Evolutionary conservation across 805 yeast genomes (phyloP).

Genomic region (Ogataea sp.): DNA sequence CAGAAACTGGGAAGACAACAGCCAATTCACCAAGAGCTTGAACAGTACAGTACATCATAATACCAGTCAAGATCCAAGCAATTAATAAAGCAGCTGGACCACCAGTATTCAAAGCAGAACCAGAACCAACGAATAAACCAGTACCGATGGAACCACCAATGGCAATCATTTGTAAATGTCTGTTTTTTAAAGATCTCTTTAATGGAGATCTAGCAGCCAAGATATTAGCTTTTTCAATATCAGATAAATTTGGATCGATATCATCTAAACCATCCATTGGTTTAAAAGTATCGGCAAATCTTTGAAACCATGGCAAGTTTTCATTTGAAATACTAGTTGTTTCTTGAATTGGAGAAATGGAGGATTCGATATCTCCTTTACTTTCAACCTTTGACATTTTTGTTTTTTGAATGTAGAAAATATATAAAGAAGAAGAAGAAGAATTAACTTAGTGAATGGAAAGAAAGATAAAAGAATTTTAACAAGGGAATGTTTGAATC

Average conservation of each 20-base stretch:
- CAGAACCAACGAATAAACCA: conserved; percentile 73
- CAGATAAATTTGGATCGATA: conserved; percentile 36
- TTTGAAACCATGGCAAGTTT: too few relatives aligned
- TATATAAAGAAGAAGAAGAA: background rate
- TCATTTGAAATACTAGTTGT: too few relatives aligned
- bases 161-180: conserved; percentile 77
- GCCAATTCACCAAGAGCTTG: conserved; percentile 60
- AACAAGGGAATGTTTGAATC: too few relatives aligned
- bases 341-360: conserved; percentile 13
- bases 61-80: conserved; percentile 50
- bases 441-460: background rate
- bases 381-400: conserved; percentile 11
- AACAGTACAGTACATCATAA: conserved; percentile 53
- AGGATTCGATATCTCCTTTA: conserved; percentile 16
- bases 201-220: conserved; percentile 42
- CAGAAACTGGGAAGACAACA: conserved; percentile 57
- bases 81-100: conserved; percentile 72
- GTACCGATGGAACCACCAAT: conserved; percentile 82
- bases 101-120: conserved; percentile 49
- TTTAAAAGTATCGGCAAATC: conserved; percentile 24
- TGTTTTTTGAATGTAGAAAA: too few relatives aligned
- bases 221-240: conserved; percentile 38
- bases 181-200: conserved; percentile 43
- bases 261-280: conserved; percentile 22
- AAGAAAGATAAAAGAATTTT: background rate